phyloP scores from a whole-genome alignment of 345 rosid genomes.

The Atalantia buxifolia region DNA sequence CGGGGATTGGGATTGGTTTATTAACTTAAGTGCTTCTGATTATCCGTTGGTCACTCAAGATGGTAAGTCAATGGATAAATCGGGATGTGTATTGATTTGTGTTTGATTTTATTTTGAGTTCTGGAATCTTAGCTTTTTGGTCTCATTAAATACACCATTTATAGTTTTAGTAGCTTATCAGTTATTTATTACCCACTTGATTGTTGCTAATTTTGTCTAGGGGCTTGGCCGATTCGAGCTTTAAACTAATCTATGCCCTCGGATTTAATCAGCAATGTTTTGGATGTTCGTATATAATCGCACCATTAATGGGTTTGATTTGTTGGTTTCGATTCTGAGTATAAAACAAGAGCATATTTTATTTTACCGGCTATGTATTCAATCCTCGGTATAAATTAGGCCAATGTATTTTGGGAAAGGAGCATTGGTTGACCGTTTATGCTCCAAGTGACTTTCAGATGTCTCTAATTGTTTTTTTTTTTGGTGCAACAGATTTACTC shows the following conservation, averaged over 20 bases:
- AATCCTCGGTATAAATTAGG: background rate
- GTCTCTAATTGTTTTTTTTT: background rate
- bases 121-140: background rate
- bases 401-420: background rate
- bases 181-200: background rate
- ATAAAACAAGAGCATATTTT: background rate
- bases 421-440: background rate
- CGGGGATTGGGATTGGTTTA: constrained; percentile 93
- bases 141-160: background rate
- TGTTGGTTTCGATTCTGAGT: background rate
- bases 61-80: constrained; percentile 36
- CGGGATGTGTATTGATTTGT: background rate
- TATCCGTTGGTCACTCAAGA: constrained; percentile 92
- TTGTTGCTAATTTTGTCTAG: background rate
- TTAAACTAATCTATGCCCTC: background rate
- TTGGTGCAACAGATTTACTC: constrained; percentile 57
- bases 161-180: background rate
- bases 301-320: background rate
- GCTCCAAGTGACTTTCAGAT: background rate
- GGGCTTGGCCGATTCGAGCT: too few species aligned
- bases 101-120: background rate
- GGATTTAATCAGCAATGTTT: background rate
- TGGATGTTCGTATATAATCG: background rate
- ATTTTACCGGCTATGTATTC: background rate
- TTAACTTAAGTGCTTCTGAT: constrained; percentile 91